phyloP scores from a whole-genome alignment of 129 eudicot species.

The Smallanthus sonchifolius region DNA sequence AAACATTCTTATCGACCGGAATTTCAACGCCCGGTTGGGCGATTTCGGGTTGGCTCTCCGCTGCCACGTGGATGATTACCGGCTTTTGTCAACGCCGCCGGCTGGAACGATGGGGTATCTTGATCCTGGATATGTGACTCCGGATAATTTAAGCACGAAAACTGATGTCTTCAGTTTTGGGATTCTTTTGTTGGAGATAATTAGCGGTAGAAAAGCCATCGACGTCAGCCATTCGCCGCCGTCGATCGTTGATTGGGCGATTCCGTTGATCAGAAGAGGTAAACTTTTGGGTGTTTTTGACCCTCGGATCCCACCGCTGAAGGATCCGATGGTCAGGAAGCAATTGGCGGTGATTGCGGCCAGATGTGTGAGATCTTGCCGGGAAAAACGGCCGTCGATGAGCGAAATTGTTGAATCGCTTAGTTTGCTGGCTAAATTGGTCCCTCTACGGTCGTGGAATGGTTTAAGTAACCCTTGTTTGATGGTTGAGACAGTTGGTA shows the following conservation, averaged over 20 bases:
- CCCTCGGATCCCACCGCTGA: slow-evolving; percentile 66
- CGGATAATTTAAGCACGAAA: slow-evolving; percentile 87
- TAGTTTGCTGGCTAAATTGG: slow-evolving; percentile 51
- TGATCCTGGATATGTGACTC: slow-evolving; percentile 83
- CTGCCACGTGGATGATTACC: slow-evolving; percentile 60
- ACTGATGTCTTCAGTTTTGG: slow-evolving; percentile 93
- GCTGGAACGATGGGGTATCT: slow-evolving; percentile 97
- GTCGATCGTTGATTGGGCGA: slow-evolving; percentile 92
- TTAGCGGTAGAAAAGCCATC: slow-evolving; percentile 86
- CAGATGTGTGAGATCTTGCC: slow-evolving; percentile 78
- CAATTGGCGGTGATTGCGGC: slow-evolving; percentile 76
- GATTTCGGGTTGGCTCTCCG: slow-evolving; percentile 85
- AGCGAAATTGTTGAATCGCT: slow-evolving; percentile 63
- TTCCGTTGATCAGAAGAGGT: slow-evolving; percentile 77
- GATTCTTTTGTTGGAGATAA: slow-evolving; percentile 71
- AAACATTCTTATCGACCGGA: slow-evolving; percentile 64
- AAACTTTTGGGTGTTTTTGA: slow-evolving; percentile 52
- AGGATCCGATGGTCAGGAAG: slow-evolving; percentile 59
- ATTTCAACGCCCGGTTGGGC: slow-evolving; percentile 70
- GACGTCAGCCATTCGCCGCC: slow-evolving; percentile 85
- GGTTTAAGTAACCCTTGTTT: slow-evolving; percentile 71
- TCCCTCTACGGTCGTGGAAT: slow-evolving; percentile 68
- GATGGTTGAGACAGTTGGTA: slow-evolving; percentile 77
- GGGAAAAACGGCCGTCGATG: slow-evolving; percentile 85
- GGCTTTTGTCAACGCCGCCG: slow-evolving; percentile 76